Conservation (phyloP, 1,284 basidiomycete genomes). For the Ceratorhiza oryzae-sativae region DNA sequence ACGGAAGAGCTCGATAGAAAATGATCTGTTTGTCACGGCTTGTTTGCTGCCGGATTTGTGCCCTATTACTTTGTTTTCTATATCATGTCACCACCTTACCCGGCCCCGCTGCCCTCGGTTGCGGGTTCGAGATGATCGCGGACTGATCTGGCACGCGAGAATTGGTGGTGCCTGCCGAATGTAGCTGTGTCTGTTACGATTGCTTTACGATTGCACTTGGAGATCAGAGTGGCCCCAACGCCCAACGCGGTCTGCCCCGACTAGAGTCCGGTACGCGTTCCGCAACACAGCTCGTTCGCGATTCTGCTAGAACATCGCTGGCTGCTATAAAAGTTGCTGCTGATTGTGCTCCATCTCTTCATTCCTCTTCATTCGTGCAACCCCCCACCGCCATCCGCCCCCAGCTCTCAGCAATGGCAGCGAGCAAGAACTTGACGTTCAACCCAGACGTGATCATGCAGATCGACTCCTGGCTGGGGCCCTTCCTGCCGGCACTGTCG, state of each 20-base stretch:
- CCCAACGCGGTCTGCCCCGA: slow-evolving; percentile 33
- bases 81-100: slow-evolving; percentile 5
- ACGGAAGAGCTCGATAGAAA: slow-evolving; percentile 37
- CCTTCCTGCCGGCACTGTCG: slow-evolving; percentile 73
- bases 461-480: slow-evolving; percentile 77
- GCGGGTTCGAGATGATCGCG: slow-evolving; percentile 33
- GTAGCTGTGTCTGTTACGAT: not conserved
- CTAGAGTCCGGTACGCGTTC: slow-evolving; percentile 26
- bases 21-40: slow-evolving; percentile 2
- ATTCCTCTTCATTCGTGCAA: slow-evolving; percentile 12
- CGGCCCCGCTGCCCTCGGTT: slow-evolving; percentile 24
- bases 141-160: not conserved
- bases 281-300: slow-evolving; percentile 12
- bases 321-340: not conserved
- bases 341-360: slow-evolving; percentile 15
- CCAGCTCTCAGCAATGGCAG: slow-evolving; percentile 16
- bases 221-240: slow-evolving; percentile 37
- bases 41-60: slow-evolving; percentile 8
- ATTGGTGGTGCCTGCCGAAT: slow-evolving; percentile 5
- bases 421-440: slow-evolving; percentile 16
- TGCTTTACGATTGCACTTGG: slow-evolving; percentile 1
- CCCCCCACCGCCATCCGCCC: not conserved
- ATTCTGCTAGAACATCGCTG: not conserved
- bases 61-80: not conserved
- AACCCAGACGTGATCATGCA: slow-evolving; percentile 44